Evolutionary conservation across 2,329 filamentous ascomycete genomes (phyloP).

Genomic region (Fusarium nurragi): DNA sequence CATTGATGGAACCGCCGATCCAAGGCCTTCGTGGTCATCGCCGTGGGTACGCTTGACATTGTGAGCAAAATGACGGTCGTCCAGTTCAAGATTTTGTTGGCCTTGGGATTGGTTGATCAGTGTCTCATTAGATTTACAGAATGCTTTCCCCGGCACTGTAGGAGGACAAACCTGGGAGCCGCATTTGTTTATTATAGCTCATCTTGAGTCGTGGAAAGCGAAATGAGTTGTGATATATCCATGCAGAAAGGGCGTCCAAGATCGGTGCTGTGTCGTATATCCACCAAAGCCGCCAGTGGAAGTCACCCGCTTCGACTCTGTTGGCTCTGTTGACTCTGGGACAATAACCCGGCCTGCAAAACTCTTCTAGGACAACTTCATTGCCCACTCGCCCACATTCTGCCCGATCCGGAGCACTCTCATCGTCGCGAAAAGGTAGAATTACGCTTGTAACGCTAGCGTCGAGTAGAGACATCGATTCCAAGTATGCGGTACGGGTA

Average conservation of each 20-base stretch:
- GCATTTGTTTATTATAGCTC: not conserved
- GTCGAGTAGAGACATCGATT: not conserved
- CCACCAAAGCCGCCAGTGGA: not conserved
- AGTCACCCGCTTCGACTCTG: not conserved
- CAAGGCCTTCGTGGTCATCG: not conserved
- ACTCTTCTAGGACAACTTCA: not conserved
- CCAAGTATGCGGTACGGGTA: slow-evolving; percentile 1
- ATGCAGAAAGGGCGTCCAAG: not conserved
- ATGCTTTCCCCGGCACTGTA: not conserved
- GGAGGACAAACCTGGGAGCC: not conserved
- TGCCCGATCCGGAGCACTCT: slow-evolving; percentile 10
- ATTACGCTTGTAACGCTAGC: slow-evolving; percentile 1
- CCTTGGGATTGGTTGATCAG: not conserved
- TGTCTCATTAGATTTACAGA: not conserved
- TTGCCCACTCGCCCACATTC: not conserved
- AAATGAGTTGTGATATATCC: not conserved
- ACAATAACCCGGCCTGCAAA: not conserved
- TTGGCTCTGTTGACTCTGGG: not conserved
- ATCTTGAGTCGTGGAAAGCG: not conserved
- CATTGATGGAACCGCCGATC: not conserved
- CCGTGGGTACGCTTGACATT: not conserved
- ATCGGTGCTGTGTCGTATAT: not conserved
- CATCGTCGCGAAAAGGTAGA: not conserved
- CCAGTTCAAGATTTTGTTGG: not conserved
- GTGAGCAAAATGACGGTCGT: not conserved